Evolutionary conservation across 805 yeast species (phyloP).

Genomic region (Saccharomycopsis fibuligera): DNA sequence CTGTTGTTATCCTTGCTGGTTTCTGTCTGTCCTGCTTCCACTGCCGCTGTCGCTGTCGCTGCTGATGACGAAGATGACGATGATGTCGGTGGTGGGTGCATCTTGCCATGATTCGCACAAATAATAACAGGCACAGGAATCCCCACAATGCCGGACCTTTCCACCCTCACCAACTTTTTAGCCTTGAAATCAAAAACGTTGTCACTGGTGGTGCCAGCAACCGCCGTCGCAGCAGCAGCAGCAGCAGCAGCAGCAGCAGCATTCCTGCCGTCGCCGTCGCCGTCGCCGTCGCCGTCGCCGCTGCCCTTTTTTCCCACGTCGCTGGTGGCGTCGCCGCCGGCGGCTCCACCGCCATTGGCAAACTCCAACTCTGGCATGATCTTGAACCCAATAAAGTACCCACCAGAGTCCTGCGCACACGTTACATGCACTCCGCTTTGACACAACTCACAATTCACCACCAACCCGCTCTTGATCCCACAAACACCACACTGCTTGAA

Average conservation of each 20-base stretch:
- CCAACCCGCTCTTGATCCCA: conserved; percentile 41
- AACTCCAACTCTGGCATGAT: conserved; percentile 14
- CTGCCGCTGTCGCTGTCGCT: too few species aligned
- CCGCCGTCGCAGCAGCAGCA: background rate
- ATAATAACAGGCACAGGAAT: conserved; percentile 16
- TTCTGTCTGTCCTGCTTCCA: too few species aligned
- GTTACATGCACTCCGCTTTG: conserved; percentile 41
- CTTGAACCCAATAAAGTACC: conserved; percentile 50
- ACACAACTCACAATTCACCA: conserved; percentile 43
- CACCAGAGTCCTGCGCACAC: conserved; percentile 47
- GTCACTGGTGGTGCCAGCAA: background rate
- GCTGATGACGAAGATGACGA: too few species aligned
- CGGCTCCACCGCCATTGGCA: too few species aligned
- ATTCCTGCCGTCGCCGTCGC: too few species aligned
- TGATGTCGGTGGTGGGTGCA: too few species aligned
- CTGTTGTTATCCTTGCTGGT: too few species aligned
- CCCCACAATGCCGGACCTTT: conserved; percentile 10
- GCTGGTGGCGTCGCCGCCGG: too few species aligned
- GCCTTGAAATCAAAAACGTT: background rate
- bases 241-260: background rate
- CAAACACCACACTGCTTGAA: conserved; percentile 40
- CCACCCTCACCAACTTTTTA: conserved; percentile 7
- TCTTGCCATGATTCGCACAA: conserved; percentile 9
- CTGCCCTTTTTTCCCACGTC: too few species aligned
- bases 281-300: too few species aligned